Evolutionary conservation across 345 rosid genomes (phyloP), one percentile per base, ranked within the genome.

Genomic region (Murraya paniculata): DNA sequence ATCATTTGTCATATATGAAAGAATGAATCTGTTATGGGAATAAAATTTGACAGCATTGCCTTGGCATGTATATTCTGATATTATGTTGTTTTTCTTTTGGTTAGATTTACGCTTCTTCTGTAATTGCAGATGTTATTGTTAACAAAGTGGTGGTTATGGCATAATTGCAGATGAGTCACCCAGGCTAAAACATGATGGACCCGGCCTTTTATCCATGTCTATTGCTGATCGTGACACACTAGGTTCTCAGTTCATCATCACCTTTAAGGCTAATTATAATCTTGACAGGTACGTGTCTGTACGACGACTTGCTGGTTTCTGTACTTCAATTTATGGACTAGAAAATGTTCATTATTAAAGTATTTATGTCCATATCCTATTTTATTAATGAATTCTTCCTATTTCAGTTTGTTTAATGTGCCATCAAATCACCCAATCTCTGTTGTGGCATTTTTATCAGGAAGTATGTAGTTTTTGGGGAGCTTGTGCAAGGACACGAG

Each of bases 201-300:
- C 90, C 31, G 98, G 99, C 76, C 92, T 96, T 80, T 82, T 96
- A 68, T 90, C 98, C 7, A 92, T 94, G 99, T 38, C 96, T 62
- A 80, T 90, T 65, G 82, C 93, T 69, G 91, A 91, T 77, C 98
- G 99, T 58, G 97, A 94, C 82, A 78, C 85, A 68, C 76, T 91
- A 38, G 99, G 99, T 64, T 96, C 99, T 78, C 98, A 94, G 28
- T 96, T 96, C 81, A 79, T 84, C 53, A 80, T 96, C 45, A 96
- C 98, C 71, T 94, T 96, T 76, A 87, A 87, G 88, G 90, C 95
- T 24, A 86, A 89, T 82, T 95, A 89, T 74, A 87, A 86, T 66
- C 92, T 96, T 81, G 98, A 96, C 82, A 89, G 98, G 99, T 91
- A 69, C 71, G 78, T 71, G 36, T 71, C 6, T 68, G 5, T 2